Conservation (phyloP, 176 grass and related monocot genomes). For the Poa pratensis region DNA sequence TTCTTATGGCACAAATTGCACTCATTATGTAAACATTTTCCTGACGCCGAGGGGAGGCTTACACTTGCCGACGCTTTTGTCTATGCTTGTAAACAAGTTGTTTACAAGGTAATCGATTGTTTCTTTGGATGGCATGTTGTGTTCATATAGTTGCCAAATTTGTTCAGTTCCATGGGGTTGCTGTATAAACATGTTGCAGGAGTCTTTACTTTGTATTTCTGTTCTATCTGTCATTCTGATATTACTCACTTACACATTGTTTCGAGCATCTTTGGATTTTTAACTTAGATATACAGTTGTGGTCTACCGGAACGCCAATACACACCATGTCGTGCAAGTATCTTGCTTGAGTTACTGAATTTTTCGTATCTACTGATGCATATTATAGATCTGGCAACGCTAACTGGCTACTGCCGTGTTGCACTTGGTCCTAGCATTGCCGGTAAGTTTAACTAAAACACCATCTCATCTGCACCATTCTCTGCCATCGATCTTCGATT, state of each 20-base stretch:
- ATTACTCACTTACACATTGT: background rate
- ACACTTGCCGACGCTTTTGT: constrained; percentile 95
- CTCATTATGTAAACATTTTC: background rate
- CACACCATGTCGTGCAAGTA: background rate
- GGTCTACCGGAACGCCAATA: background rate
- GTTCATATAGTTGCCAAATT: background rate
- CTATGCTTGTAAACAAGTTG: constrained; percentile 94
- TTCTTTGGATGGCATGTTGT: background rate
- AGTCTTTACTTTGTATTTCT: background rate
- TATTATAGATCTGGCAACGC: constrained; percentile 92
- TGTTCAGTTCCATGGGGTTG: background rate
- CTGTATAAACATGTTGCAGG: background rate
- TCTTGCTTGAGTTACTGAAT: background rate
- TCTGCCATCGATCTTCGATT: background rate
- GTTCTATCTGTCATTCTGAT: background rate
- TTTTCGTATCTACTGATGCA: constrained; percentile 44
- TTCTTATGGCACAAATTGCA: background rate
- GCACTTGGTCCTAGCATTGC: constrained; percentile 90
- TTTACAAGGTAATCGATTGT: constrained; percentile 73
- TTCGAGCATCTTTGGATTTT: background rate
- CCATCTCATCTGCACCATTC: background rate
- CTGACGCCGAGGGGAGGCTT: constrained; percentile 90
- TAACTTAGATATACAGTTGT: background rate
- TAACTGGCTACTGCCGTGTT: constrained; percentile 80
- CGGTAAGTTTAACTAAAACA: constrained; percentile 50